These are phyloP conservation scores for Sugiyamaella neomexicana DNA, from an alignment of 1,139 yeast genomes.

Conservation along the genomic window DNA sequence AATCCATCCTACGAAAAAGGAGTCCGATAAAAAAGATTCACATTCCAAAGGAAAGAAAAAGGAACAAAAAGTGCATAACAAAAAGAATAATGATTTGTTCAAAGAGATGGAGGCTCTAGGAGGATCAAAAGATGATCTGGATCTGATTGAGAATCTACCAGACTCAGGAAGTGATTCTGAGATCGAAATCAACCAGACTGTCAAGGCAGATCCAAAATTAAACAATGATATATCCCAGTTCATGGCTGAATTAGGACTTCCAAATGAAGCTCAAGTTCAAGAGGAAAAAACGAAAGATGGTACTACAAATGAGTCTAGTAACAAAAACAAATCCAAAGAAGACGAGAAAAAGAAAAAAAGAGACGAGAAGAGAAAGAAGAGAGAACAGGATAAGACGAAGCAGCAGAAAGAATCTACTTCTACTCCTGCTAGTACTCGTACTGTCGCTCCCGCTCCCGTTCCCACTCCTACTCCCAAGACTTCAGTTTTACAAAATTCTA, in stretches of 20 bases:
- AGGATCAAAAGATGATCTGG: slow-evolving; percentile 66
- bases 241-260: slow-evolving; percentile 67
- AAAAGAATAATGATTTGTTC: slow-evolving; percentile 22
- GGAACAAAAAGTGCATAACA: slow-evolving; percentile 2
- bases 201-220: slow-evolving; percentile 25
- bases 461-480: slow-evolving; percentile 22
- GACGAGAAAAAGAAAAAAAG: slow-evolving; percentile 32
- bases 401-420: slow-evolving; percentile 1
- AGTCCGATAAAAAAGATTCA: slow-evolving; percentile 23
- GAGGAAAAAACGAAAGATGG: slow-evolving; percentile 34
- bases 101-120: slow-evolving; percentile 50
- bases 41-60: slow-evolving; percentile 17
- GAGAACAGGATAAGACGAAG: slow-evolving; percentile 28
- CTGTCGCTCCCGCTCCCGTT: too few species aligned
- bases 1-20: slow-evolving; percentile 15
- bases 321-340: slow-evolving; percentile 37
- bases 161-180: slow-evolving; percentile 52
- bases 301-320: slow-evolving; percentile 32
- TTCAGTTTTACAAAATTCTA: slow-evolving; percentile 21
- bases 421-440: background rate
- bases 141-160: slow-evolving; percentile 51
- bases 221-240: slow-evolving; percentile 57
- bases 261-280: slow-evolving; percentile 27
- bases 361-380: slow-evolving; percentile 32
- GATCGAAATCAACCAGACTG: slow-evolving; percentile 38